Evolutionary conservation across 768 basidiomycete genomes (phyloP).

Genomic region (Suillus placidus): DNA sequence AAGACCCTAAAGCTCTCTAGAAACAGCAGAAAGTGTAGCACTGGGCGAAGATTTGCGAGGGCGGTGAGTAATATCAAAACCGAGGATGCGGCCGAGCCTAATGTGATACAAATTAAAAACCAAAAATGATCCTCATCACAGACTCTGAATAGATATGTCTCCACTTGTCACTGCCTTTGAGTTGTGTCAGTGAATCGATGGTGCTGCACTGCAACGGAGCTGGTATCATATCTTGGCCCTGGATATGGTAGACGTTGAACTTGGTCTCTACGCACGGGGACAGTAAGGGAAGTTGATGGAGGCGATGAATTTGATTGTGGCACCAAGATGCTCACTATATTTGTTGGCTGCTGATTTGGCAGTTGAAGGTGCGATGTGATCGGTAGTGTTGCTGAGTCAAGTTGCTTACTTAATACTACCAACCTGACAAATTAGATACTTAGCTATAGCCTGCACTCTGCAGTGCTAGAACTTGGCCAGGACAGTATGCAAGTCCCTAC

Average conservation of each 20-base stretch:
- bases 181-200: not conserved
- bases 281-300: not conserved
- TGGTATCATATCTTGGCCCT: not conserved
- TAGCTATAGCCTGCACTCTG: not conserved
- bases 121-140: not conserved
- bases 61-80: not conserved
- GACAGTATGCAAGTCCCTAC: not conserved
- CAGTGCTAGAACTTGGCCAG: not conserved
- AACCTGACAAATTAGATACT: not conserved
- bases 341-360: too few species aligned
- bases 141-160: not conserved
- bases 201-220: not conserved
- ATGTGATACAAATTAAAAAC: not conserved
- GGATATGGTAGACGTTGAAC: not conserved
- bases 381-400: too few species aligned
- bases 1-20: too few species aligned
- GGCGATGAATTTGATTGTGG: not conserved
- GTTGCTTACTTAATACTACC: too few species aligned
- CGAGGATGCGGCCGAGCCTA: not conserved
- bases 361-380: too few species aligned
- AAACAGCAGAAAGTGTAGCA: not conserved
- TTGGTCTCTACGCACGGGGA: not conserved
- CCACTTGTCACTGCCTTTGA: not conserved
- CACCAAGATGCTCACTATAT: not conserved
- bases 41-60: not conserved